These are phyloP conservation scores for Saxispiralis lemnorum DNA, from an alignment of 495 filamentous ascomycete genomes.

Conservation along the genomic window DNA sequence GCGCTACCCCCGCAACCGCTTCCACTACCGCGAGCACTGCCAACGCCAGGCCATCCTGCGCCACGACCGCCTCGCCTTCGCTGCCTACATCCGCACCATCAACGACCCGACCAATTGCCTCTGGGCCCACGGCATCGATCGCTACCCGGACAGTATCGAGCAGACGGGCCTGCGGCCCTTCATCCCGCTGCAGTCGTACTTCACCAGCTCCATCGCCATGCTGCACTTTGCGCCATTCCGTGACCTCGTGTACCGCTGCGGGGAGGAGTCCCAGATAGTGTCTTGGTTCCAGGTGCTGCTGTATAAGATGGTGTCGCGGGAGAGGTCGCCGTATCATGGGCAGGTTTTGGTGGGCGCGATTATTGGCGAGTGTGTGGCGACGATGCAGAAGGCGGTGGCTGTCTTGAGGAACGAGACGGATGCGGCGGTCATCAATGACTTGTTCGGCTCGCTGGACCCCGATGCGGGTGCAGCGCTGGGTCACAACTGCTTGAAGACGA, in stretches of 20 bases:
- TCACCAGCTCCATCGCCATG: conserved; percentile 30
- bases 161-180: conserved; percentile 38
- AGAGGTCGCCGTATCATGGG: conserved; percentile 3
- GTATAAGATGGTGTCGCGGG: conserved; percentile 8
- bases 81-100: conserved; percentile 44
- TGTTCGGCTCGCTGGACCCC: conserved; percentile 3
- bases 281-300: conserved; percentile 9
- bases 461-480: conserved; percentile 2
- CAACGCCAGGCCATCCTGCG: conserved; percentile 46
- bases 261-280: conserved; percentile 1
- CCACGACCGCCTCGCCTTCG: conserved; percentile 46
- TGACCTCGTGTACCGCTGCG: conserved; percentile 31
- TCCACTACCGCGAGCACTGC: conserved; percentile 37
- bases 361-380: conserved; percentile 3
- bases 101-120: conserved; percentile 43
- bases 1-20: conserved; percentile 41
- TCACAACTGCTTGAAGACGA: conserved; percentile 8
- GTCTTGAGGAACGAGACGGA: not conserved
- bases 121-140: conserved; percentile 38
- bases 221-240: conserved; percentile 42
- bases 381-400: not conserved
- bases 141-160: conserved; percentile 28
- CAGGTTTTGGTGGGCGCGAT: too few species aligned
- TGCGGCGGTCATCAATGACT: not conserved
- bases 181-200: not conserved